These are phyloP conservation scores for Boletus rubescentipes DNA, from an alignment of 768 basidiomycete species.

Conservation along the genomic window DNA sequence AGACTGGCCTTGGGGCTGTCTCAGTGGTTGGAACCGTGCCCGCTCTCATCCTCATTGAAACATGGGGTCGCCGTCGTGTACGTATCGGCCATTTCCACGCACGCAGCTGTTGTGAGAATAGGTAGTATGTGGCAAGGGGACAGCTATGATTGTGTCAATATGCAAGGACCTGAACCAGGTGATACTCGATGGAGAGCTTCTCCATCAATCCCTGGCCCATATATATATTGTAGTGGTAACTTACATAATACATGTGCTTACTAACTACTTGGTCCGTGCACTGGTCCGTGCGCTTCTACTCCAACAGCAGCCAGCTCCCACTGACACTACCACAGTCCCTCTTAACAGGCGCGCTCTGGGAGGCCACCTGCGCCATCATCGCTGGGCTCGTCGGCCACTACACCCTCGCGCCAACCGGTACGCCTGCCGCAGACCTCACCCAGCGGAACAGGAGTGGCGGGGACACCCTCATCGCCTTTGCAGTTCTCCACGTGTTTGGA, in stretches of 20 bases:
- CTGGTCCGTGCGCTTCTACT: too few relatives aligned
- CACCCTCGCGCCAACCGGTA: slow-evolving; percentile 54
- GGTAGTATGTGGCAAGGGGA: too few relatives aligned
- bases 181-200: too few relatives aligned
- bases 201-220: too few relatives aligned
- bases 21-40: slow-evolving; percentile 74
- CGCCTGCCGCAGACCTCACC: slow-evolving; percentile 47
- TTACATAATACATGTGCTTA: too few relatives aligned
- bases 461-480: slow-evolving; percentile 68
- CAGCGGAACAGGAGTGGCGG: slow-evolving; percentile 47
- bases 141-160: too few relatives aligned
- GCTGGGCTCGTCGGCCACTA: slow-evolving; percentile 73
- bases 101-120: too few relatives aligned
- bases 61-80: slow-evolving; percentile 68
- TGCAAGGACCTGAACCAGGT: too few relatives aligned
- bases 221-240: too few relatives aligned
- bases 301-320: background rate
- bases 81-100: slow-evolving; percentile 27
- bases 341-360: slow-evolving; percentile 47
- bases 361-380: slow-evolving; percentile 62
- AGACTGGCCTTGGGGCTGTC: slow-evolving; percentile 69
- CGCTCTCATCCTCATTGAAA: slow-evolving; percentile 66
- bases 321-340: background rate
- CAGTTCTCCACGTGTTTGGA: slow-evolving; percentile 68
- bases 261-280: too few relatives aligned